phyloP scores from a whole-genome alignment of 352 stramenopile species.

The Pythium plurisporium region DNA sequence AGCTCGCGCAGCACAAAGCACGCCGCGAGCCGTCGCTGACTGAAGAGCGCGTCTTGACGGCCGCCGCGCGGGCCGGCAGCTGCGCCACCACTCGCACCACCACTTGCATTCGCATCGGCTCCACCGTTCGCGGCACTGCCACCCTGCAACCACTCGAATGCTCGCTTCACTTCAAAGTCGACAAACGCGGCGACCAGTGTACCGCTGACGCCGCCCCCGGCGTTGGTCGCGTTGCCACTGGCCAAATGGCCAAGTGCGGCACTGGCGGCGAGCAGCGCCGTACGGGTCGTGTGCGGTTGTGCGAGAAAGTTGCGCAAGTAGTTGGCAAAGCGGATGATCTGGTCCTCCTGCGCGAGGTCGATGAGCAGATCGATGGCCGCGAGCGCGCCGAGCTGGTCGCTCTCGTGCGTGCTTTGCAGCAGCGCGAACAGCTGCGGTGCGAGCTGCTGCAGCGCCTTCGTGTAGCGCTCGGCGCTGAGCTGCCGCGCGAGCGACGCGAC shows the following conservation, averaged over 20 bases:
- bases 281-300: slow-evolving; percentile 56
- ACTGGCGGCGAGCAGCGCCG: slow-evolving; percentile 59
- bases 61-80: slow-evolving; percentile 17
- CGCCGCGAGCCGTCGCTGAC: slow-evolving; percentile 66
- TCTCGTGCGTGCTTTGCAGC: slow-evolving; percentile 57
- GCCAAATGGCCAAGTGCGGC: slow-evolving; percentile 83
- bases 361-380: slow-evolving; percentile 77
- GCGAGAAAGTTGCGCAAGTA: slow-evolving; percentile 86
- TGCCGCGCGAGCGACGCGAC: slow-evolving; percentile 66
- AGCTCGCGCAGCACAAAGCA: slow-evolving; percentile 88
- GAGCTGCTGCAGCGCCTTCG: slow-evolving; percentile 66
- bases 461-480: slow-evolving; percentile 74
- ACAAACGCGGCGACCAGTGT: slow-evolving; percentile 88
- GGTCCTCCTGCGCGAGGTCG: slow-evolving; percentile 77
- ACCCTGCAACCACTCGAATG: slow-evolving; percentile 86
- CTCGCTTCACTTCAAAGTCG: slow-evolving; percentile 90
- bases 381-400: slow-evolving; percentile 68
- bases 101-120: not conserved
- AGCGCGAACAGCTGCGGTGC: slow-evolving; percentile 74
- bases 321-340: slow-evolving; percentile 90
- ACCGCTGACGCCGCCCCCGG: slow-evolving; percentile 51
- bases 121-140: not conserved
- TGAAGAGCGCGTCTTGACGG: slow-evolving; percentile 66
- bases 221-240: slow-evolving; percentile 46
- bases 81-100: not conserved